Evolutionary conservation across 352 stramenopile genomes (phyloP).

Genomic region (Globisporangium canariense): DNA sequence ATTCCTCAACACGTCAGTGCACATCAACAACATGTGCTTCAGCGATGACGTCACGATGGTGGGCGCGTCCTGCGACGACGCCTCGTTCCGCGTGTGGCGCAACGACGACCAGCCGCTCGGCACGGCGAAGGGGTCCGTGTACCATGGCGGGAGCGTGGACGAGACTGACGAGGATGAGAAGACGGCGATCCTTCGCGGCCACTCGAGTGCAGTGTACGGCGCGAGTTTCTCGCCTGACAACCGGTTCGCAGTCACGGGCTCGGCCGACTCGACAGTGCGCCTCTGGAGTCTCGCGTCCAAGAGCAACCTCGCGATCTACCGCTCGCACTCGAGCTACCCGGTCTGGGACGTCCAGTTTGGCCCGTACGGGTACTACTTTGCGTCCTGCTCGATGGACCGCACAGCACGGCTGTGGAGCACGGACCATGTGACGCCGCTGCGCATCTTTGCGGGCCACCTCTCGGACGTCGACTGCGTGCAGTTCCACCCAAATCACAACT

Average conservation of each 20-base stretch:
- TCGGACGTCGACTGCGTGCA: constrained; percentile 89
- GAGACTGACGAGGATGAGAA: constrained; percentile 71
- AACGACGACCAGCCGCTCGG: constrained; percentile 77
- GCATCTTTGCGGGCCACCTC: constrained; percentile 92
- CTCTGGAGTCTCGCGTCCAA: constrained; percentile 85
- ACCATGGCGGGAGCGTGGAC: constrained; percentile 40
- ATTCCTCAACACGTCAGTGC: constrained; percentile 68
- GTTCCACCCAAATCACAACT: constrained; percentile 97
- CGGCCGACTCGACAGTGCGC: constrained; percentile 74
- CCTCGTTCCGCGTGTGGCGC: constrained; percentile 77
- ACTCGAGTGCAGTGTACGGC: constrained; percentile 83
- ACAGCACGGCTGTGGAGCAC: constrained; percentile 93
- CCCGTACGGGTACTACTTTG: constrained; percentile 94
- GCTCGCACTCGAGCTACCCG: constrained; percentile 65
- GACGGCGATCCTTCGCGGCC: constrained; percentile 64
- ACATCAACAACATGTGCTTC: constrained; percentile 84
- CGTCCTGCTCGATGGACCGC: constrained; percentile 91
- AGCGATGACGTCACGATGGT: constrained; percentile 78
- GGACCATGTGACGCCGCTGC: constrained; percentile 87
- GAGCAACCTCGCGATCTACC: constrained; percentile 76
- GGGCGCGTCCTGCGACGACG: constrained; percentile 65
- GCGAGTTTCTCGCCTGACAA: constrained; percentile 85
- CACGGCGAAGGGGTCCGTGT: constrained; percentile 55
- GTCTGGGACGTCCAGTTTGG: constrained; percentile 93
- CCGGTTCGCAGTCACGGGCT: constrained; percentile 78